Percentiles rank a stretch among this genome's conserved stretches.
Conservation (phyloP, 164 flowering plant genomes). For the Sedum album region DNA sequence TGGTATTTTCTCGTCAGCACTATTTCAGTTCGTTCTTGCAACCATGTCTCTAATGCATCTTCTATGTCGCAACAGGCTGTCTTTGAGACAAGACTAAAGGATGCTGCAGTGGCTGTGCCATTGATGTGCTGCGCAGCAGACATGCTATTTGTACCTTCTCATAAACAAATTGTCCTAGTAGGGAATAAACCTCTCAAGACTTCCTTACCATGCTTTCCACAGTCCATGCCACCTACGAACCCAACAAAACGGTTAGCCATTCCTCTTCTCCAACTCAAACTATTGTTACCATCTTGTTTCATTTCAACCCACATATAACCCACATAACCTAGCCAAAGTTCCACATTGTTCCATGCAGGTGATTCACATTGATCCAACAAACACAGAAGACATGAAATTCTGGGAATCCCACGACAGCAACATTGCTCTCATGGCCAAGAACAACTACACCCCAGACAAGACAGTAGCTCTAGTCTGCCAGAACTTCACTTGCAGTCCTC, state of each 20-base stretch:
- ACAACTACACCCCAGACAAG: constrained; percentile 29
- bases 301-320: neutral
- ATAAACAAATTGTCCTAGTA: constrained; percentile 60
- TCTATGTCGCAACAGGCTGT: neutral
- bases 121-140: constrained; percentile 90
- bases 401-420: constrained; percentile 61
- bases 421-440: constrained; percentile 55
- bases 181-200: constrained; percentile 26
- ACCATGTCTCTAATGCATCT: neutral
- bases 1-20: constrained; percentile 36
- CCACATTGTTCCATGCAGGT: constrained; percentile 37
- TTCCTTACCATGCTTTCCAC: constrained; percentile 61
- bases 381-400: constrained; percentile 54
- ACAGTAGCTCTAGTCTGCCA: constrained; percentile 73
- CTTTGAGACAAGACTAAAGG: constrained; percentile 66
- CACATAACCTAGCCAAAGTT: too few relatives aligned
- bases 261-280: neutral
- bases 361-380: constrained; percentile 64
- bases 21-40: neutral
- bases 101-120: constrained; percentile 73
- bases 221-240: constrained; percentile 66
- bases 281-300: neutral
- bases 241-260: constrained; percentile 61
- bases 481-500: constrained; percentile 76
- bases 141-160: constrained; percentile 54